Base-by-base conservation (phyloP, 108 stramenopile genomes). In the Fistulifera pelliculosa region DNA sequence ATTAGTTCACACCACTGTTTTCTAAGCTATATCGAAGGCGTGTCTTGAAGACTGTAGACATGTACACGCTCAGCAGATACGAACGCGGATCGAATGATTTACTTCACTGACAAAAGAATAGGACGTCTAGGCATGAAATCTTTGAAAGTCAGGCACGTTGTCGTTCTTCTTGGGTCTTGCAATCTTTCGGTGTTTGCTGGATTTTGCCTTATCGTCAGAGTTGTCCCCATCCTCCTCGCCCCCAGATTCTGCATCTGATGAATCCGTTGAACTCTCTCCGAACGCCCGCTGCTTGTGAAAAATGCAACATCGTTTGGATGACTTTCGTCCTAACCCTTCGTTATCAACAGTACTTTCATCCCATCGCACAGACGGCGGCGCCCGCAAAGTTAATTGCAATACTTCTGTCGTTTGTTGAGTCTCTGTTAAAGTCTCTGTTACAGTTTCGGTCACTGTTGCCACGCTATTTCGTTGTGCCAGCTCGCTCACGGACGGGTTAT, bases 251-350 rank as follows among this genome's bases (percentile, higher is more conserved):
- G 58, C 47, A 13, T 81, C 76, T 55, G 74, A 65, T 16, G 83
- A 83, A 55, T 92, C 90, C 0, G 90, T 92, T 6, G 86, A 87
- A 17, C 79, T 81, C 56, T 95, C 96, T 18, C 84, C 94, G 64
- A 95, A 97, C 11, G 70, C 70, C 47, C 92, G 58, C 61, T 85
- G 76, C 60, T 97, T 97, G 74, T 95, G 94, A 66, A 89, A 97
- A 45, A 97, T 95, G 67, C 96, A 97, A 60, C 96, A 97, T 43
- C 91, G 66, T 65, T 97, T 97, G 2, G 80, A 83, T 15, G 83
- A 88, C 70, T 95, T 95, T 42, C 88, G 58, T 25, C 91, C 90
- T 61, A 95, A 50, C 1, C 93, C 90, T 62, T 97, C 96, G 57
- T 97, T 97, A 56, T 97, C 85, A 13, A 95, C 61, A 14, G 91